Evolutionary conservation across 129 eudicot genomes (phyloP).

Genomic region (Sambucus nigra): DNA sequence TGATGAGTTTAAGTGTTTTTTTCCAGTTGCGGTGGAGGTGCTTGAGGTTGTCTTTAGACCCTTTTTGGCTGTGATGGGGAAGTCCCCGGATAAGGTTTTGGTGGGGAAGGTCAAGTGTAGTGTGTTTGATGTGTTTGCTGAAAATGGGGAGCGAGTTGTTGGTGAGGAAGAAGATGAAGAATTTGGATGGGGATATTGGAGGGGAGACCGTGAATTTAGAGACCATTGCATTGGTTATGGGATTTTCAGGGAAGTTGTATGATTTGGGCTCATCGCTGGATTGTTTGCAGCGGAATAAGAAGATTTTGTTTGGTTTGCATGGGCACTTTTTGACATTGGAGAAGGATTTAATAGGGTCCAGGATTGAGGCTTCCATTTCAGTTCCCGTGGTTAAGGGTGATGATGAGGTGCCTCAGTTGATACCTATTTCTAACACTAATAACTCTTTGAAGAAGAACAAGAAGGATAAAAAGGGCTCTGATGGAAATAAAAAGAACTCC

Average conservation of each 20-base stretch:
- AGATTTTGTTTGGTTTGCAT: slow-evolving; percentile 57
- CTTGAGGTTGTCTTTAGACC: no score
- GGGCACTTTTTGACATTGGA: slow-evolving; percentile 65
- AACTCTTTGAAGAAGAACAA: slow-evolving; percentile 31
- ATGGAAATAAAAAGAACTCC: no score
- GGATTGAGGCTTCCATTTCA: no score
- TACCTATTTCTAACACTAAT: slow-evolving; percentile 28
- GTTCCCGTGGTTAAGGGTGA: slow-evolving; percentile 23
- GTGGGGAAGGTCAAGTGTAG: no score
- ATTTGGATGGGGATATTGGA: no score
- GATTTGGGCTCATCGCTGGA: no score
- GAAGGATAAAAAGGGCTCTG: no score
- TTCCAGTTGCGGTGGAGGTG: slow-evolving; percentile 29
- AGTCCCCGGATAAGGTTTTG: slow-evolving; percentile 37
- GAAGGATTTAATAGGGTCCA: slow-evolving; percentile 55
- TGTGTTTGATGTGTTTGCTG: slow-evolving; percentile 62
- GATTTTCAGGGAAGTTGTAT: slow-evolving; percentile 81
- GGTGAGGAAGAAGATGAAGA: slow-evolving; percentile 23
- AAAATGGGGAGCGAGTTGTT: slow-evolving; percentile 50
- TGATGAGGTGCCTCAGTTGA: slow-evolving; percentile 59
- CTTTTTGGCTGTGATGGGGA: slow-evolving; percentile 43
- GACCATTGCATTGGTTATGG: slow-evolving; percentile 39
- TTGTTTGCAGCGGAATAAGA: no score
- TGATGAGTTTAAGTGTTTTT: slow-evolving; percentile 59
- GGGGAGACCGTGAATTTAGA: no score